Percentiles rank a stretch among this genome's conserved stretches.
phyloP scores from a whole-genome alignment of 768 basidiomycete species.

The Ramaria sp. region DNA sequence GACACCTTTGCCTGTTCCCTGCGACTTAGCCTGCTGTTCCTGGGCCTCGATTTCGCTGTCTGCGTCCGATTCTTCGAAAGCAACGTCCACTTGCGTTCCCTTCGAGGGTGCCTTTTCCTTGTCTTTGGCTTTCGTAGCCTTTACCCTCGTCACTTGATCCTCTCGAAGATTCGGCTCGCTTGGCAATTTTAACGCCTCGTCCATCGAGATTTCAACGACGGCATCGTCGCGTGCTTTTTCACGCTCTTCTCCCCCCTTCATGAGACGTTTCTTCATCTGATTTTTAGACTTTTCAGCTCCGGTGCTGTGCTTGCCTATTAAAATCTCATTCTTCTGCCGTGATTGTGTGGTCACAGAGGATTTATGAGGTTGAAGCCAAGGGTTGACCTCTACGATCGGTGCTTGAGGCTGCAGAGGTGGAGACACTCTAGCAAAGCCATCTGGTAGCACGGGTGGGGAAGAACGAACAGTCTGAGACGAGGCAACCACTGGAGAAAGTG shows the following conservation, averaged over 20 bases:
- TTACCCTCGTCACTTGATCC: constrained; percentile 15
- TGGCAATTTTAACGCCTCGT: constrained; percentile 30
- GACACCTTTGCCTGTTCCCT: constrained; percentile 35
- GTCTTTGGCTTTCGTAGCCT: constrained; percentile 13
- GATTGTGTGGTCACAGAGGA: constrained; percentile 13
- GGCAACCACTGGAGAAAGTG: constrained; percentile 3
- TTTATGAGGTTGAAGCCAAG: constrained; percentile 54
- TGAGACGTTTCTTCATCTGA: constrained; percentile 55
- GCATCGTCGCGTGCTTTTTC: constrained; percentile 64
- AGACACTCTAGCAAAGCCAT: neutral
- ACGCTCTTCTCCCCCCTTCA: constrained; percentile 45
- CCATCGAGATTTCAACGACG: constrained; percentile 61
- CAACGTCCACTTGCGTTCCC: constrained; percentile 22
- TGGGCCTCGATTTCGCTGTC: constrained; percentile 66
- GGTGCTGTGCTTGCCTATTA: constrained; percentile 57
- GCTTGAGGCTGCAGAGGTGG: neutral
- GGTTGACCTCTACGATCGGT: constrained; percentile 38
- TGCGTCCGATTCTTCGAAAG: constrained; percentile 33
- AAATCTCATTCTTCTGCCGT: constrained; percentile 51
- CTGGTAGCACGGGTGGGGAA: neutral
- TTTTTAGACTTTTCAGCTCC: constrained; percentile 56
- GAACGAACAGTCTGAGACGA: neutral
- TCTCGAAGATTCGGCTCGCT: constrained; percentile 12
- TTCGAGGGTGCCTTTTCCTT: neutral
- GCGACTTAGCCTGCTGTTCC: constrained; percentile 34